Conservation (phyloP, 2,329 filamentous ascomycete genomes). For the Byssochlamys sp. region DNA sequence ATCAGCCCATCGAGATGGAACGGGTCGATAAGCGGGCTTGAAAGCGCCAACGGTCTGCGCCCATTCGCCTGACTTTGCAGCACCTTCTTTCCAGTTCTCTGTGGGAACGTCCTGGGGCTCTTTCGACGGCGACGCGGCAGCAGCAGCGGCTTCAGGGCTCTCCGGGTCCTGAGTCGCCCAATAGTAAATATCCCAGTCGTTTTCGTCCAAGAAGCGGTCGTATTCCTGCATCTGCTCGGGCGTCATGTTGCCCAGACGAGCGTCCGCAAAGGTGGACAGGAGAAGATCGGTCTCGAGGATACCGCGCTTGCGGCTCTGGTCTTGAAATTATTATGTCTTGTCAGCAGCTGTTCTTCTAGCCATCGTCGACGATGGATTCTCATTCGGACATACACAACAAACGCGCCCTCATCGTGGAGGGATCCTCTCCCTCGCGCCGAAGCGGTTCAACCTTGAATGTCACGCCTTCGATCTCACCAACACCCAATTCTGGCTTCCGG, state of each 20-base stretch:
- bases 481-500: conserved; percentile 58
- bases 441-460: conserved; percentile 85
- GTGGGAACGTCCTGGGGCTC: conserved; percentile 30
- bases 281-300: conserved; percentile 93
- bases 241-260: conserved; percentile 65
- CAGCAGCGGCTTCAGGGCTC: conserved; percentile 40
- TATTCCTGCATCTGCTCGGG: conserved; percentile 67
- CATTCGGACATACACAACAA: conserved; percentile 51
- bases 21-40: conserved; percentile 83
- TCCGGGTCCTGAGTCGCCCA: conserved; percentile 82
- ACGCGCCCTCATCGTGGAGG: conserved; percentile 75
- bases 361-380: neutral
- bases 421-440: conserved; percentile 71
- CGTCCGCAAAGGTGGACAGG: conserved; percentile 85
- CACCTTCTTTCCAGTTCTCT: conserved; percentile 42
- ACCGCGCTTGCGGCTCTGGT: conserved; percentile 92
- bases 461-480: conserved; percentile 79
- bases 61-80: conserved; percentile 68
- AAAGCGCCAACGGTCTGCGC: conserved; percentile 91
- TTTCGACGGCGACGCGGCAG: conserved; percentile 12
- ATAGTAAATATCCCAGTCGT: conserved; percentile 99
- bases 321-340: conserved; percentile 37
- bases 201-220: conserved; percentile 91
- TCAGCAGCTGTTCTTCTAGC: neutral
- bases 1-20: conserved; percentile 73